Evolutionary conservation across 2,329 filamentous ascomycete genomes (phyloP).

Genomic region (Cladosporium sp.): DNA sequence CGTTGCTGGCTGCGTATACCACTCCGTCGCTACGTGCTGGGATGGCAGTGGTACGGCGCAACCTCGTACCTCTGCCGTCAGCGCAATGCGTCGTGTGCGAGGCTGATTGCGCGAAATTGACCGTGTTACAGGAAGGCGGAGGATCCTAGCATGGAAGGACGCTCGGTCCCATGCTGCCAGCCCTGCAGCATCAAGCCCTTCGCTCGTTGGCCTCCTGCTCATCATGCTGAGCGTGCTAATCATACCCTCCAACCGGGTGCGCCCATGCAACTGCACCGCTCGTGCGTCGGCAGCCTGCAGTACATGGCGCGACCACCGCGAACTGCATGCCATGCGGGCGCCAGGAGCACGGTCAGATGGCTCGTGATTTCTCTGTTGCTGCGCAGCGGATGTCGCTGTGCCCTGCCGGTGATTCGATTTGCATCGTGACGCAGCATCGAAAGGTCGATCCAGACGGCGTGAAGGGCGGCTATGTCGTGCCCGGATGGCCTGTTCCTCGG

Average conservation of each 20-base stretch:
- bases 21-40: background rate
- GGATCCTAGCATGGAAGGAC: slow-evolving; percentile 10
- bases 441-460: background rate
- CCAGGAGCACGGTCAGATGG: background rate
- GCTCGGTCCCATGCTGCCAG: background rate
- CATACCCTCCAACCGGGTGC: slow-evolving; percentile 12
- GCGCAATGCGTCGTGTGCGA: background rate
- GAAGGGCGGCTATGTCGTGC: background rate
- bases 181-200: slow-evolving; percentile 1
- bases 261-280: slow-evolving; percentile 1
- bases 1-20: background rate
- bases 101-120: background rate
- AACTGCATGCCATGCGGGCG: background rate
- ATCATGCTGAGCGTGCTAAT: slow-evolving; percentile 2
- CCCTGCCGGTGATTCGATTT: slow-evolving; percentile 3
- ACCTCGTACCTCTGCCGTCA: background rate
- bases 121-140: slow-evolving; percentile 6
- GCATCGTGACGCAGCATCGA: slow-evolving; percentile 7
- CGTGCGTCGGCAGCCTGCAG: slow-evolving; percentile 4
- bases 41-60: background rate
- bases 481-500: background rate
- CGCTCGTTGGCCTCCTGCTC: background rate
- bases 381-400: slow-evolving; percentile 7
- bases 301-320: background rate
- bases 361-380: background rate